These are phyloP conservation scores for Termitomyces sp. DNA, from an alignment of 768 basidiomycete species.

Conservation along the genomic window DNA sequence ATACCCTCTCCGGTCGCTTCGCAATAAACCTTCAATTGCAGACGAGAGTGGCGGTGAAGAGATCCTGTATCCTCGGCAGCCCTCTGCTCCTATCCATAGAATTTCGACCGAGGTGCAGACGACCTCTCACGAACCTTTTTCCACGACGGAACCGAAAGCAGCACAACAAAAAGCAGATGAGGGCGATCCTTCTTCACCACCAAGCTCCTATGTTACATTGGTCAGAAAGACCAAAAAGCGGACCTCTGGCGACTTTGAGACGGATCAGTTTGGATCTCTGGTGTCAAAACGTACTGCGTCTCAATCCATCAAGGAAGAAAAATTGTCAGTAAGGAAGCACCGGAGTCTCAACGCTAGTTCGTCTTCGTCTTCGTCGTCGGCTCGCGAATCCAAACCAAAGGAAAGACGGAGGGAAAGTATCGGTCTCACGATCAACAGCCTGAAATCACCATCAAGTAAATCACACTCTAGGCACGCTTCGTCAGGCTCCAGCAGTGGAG, in stretches of 20 bases:
- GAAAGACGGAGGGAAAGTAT: conserved; percentile 52
- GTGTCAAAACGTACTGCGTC: conserved; percentile 41
- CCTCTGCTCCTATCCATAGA: conserved; percentile 22
- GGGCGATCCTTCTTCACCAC: conserved; percentile 40
- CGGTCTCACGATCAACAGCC: conserved; percentile 34
- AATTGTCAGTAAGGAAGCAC: conserved; percentile 52
- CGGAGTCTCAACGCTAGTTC: conserved; percentile 59
- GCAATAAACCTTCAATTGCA: conserved; percentile 58
- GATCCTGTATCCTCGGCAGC: conserved; percentile 77
- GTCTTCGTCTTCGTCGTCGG: conserved; percentile 24
- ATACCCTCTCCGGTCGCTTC: conserved; percentile 43
- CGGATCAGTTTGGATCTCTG: conserved; percentile 63
- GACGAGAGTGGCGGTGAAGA: conserved; percentile 90
- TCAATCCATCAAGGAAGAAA: conserved; percentile 42
- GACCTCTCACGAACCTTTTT: conserved; percentile 17
- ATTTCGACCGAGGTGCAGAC: conserved; percentile 16
- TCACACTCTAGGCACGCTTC: conserved; percentile 64
- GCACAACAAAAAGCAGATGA: conserved; percentile 24
- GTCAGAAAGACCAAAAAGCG: conserved; percentile 63
- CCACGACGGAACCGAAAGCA: conserved; percentile 23
- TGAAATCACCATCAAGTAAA: conserved; percentile 28
- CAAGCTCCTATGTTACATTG: conserved; percentile 54
- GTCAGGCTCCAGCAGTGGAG: conserved; percentile 53
- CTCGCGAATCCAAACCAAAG: conserved; percentile 42
- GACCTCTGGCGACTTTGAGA: conserved; percentile 77